Conservation (phyloP, 306 rosid genomes). For the Prunus padus region DNA sequence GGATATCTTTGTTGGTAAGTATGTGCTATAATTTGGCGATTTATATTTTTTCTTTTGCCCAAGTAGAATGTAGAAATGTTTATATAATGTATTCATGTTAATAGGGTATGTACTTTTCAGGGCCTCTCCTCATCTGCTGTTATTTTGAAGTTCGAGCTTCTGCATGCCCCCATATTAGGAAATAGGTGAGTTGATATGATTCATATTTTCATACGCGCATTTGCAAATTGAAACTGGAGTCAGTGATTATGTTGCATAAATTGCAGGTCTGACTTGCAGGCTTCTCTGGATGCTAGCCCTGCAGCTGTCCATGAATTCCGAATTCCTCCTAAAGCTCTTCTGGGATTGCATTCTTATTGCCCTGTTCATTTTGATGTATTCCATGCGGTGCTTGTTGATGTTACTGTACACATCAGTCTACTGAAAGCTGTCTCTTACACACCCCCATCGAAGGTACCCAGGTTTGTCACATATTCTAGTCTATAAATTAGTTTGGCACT, state of each 20-base stretch:
- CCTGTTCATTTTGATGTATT: constrained; percentile 81
- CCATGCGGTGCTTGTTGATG: constrained; percentile 81
- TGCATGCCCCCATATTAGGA: constrained; percentile 62
- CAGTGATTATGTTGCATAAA: constrained; percentile 34
- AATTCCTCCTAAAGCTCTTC: constrained; percentile 81
- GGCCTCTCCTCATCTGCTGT: constrained; percentile 63
- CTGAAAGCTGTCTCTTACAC: constrained; percentile 48
- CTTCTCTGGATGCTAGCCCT: constrained; percentile 49
- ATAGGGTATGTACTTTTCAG: constrained; percentile 46
- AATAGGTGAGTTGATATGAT: constrained; percentile 57
- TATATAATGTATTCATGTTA: constrained; percentile 18
- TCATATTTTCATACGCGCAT: not conserved
- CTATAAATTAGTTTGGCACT: constrained; percentile 15
- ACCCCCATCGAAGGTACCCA: constrained; percentile 48
- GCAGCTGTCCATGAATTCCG: constrained; percentile 81
- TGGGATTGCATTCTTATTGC: constrained; percentile 82
- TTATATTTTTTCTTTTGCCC: not conserved
- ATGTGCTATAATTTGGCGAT: not conserved
- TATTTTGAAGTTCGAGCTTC: constrained; percentile 89
- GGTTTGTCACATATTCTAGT: constrained; percentile 58
- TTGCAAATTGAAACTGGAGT: constrained; percentile 29
- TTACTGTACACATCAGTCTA: constrained; percentile 71
- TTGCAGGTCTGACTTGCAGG: constrained; percentile 58
- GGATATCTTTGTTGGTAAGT: not conserved
- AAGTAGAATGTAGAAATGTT: not conserved